Base-by-base conservation (phyloP, 2,329 filamentous ascomycete species). In the Biscogniauxia marginata region DNA sequence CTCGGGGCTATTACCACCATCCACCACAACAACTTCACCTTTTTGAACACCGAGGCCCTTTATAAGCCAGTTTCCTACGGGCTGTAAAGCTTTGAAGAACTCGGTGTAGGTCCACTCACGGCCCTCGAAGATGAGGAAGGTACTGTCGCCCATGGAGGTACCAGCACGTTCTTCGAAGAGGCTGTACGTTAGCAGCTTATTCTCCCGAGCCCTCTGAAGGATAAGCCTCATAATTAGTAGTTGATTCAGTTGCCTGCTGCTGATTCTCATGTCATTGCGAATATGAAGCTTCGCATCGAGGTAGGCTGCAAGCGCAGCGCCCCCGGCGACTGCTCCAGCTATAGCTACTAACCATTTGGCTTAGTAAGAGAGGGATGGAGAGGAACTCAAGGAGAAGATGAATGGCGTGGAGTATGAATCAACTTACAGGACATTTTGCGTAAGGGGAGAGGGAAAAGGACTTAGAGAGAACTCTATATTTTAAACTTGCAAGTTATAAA, bases 211-310 rank as follows among this genome's bases (percentile, higher is more conserved):
- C 39, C 43, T 56, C 67, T 60, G 69, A 79, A 80, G 70, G 24
- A 79, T 77, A 64, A 73, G 72, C 1, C 68, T 68, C 56, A 77
- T 78, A 1, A 73, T 67, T 25, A 76, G 73, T 49, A 75, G 70
- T 4, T 72, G 69, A 9, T 63, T 67, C 25, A 71, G 73, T 6
- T 73, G 49, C 9, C 69, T 70, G n/a, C 71, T 67, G 13, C 88
- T 67, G 1, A 63, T 62, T 0, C 62, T 60, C 2, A 88, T 52
- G 67, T 92, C 89, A 63, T 87, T 83, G 45, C 72, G 68, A 45
- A 91, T 68, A 68, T 88, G 84, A 60, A 81, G 85, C 73, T 87
- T 89, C 52, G 84, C 89, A 66, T 91, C 82, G 25, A 89, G 73
- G 63, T 90, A 89, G 22, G 80, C 79, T 7, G 72, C 63, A 6